Conservation (phyloP, 2,329 filamentous ascomycete species). For the Fulvia fulva region DNA sequence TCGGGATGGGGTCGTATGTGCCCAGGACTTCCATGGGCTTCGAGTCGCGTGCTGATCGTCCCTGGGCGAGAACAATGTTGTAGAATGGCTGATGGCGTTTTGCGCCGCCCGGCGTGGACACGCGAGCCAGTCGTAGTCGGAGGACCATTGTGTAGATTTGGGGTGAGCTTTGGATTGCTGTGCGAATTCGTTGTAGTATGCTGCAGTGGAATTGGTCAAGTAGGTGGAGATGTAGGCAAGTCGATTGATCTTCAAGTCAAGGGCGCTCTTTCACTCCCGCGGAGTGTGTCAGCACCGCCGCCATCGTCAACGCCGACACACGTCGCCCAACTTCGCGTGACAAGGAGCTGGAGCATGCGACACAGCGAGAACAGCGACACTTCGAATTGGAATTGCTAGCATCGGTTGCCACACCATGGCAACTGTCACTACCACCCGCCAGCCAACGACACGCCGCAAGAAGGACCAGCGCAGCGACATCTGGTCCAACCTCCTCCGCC, state of each 20-base stretch:
- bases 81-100: constrained; percentile 86
- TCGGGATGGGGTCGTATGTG: constrained; percentile 60
- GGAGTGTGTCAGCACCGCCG: background rate
- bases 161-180: background rate
- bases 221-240: background rate
- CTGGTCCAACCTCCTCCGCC: constrained; percentile 33
- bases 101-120: constrained; percentile 54
- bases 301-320: background rate
- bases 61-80: constrained; percentile 92
- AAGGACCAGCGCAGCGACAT: constrained; percentile 31
- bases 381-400: too few relatives aligned
- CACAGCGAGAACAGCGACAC: too few relatives aligned
- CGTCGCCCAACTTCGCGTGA: background rate
- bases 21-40: constrained; percentile 87
- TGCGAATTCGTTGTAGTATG: background rate
- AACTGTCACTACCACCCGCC: constrained; percentile 13
- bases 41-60: constrained; percentile 79
- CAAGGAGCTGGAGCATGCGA: too few relatives aligned
- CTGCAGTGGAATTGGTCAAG: background rate
- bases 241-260: background rate
- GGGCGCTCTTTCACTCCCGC: constrained; percentile 1
- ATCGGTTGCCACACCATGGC: constrained; percentile 9
- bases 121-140: constrained; percentile 88
- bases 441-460: constrained; percentile 18
- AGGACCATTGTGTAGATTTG: constrained; percentile 67